Evolutionary conservation across 495 filamentous ascomycete species (phyloP).

Genomic region (Penicillium dipodomyicola): DNA sequence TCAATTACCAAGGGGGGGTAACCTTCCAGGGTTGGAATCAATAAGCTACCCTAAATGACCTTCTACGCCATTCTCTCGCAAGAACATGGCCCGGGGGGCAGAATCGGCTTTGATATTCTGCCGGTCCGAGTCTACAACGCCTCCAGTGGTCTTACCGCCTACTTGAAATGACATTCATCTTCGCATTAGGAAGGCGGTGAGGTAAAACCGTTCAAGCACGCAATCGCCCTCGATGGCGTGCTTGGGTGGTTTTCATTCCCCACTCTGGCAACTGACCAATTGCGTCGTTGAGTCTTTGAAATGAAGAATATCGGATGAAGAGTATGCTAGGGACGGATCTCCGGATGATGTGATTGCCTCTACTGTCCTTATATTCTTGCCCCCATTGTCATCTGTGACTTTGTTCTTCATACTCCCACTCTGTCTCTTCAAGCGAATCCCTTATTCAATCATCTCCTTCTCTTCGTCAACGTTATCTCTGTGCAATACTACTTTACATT

Average conservation of each 20-base stretch:
- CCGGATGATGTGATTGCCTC: conserved; percentile 40
- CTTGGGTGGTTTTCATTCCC: conserved; percentile 17
- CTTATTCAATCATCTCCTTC: conserved; percentile 1
- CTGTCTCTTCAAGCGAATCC: conserved; percentile 5
- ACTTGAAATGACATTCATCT: neutral
- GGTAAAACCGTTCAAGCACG: neutral
- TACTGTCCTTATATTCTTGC: conserved; percentile 32
- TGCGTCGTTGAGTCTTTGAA: neutral
- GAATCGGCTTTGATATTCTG: neutral
- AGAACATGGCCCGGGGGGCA: neutral
- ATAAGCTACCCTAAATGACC: neutral
- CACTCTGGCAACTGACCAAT: neutral
- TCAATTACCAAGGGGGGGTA: conserved; percentile 7
- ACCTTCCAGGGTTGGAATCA: neutral
- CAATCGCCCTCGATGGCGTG: conserved; percentile 30
- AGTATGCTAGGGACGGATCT: conserved; percentile 25
- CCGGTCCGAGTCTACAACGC: neutral
- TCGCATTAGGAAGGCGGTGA: neutral
- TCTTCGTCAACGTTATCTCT: conserved; percentile 2
- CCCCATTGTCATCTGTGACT: conserved; percentile 25
- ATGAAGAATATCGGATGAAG: conserved; percentile 20
- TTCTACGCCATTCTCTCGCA: neutral
- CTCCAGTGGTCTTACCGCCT: neutral
- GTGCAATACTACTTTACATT: conserved; percentile 13
- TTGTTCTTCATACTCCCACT: conserved; percentile 15